Evolutionary conservation across 352 stramenopile species (phyloP).

Genomic region (Globisporangium echinulatum): DNA sequence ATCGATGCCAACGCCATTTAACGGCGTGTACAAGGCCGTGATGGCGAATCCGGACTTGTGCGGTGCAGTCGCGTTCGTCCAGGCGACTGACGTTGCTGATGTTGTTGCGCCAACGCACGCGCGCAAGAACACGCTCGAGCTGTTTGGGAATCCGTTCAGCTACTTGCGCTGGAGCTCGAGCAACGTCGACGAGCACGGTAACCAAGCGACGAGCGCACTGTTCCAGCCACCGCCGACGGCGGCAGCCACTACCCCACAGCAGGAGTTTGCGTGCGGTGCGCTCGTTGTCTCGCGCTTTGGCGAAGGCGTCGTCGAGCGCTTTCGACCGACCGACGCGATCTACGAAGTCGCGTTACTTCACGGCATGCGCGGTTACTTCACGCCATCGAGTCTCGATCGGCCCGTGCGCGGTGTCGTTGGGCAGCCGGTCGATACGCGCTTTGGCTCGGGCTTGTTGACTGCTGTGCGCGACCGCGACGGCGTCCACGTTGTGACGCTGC

Average conservation of each 20-base stretch:
- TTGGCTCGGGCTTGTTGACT: conserved; percentile 56
- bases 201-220: conserved; percentile 10
- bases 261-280: conserved; percentile 14
- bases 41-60: conserved; percentile 41
- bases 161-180: conserved; percentile 47
- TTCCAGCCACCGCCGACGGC: conserved; percentile 1
- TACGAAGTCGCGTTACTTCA: conserved; percentile 46
- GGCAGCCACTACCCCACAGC: background rate
- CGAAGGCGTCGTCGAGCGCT: conserved; percentile 42
- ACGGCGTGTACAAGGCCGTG: conserved; percentile 36
- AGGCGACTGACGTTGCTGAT: conserved; percentile 34
- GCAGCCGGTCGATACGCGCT: conserved; percentile 57
- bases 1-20: conserved; percentile 38
- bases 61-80: conserved; percentile 43
- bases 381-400: conserved; percentile 18
- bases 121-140: conserved; percentile 43
- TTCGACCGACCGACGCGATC: conserved; percentile 38
- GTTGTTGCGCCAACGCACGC: conserved; percentile 14
- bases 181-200: conserved; percentile 10
- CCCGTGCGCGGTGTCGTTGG: conserved; percentile 51
- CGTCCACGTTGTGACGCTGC: conserved; percentile 63
- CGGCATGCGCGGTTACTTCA: conserved; percentile 48
- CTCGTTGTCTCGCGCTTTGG: conserved; percentile 65
- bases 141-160: conserved; percentile 64
- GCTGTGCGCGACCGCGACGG: conserved; percentile 55